Base-by-base conservation (phyloP, 1,284 basidiomycete genomes). In the Stygiomarasmius scandens region DNA sequence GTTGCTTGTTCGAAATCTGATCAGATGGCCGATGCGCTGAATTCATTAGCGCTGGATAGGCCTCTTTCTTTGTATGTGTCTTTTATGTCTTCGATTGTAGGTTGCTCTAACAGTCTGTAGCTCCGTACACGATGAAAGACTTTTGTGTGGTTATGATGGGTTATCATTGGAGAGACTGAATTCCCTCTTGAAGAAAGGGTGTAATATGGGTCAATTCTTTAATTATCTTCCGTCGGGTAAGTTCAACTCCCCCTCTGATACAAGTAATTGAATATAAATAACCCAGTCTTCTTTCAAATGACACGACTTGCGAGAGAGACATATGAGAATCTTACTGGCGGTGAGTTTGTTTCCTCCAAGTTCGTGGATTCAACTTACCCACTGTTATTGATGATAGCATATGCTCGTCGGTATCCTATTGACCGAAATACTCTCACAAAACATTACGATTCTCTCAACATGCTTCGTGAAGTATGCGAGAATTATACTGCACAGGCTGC, bases 321-420 rank as follows among this genome's bases (percentile, higher is more conserved):
- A 16, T 43, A 24, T 8, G 55, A 57, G 20, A 52, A 48, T 52
- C 29, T 57, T 10, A 52, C 32, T 23, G 50, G 55, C 46, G 43
- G 55, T 52, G 11, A 47, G 55, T 52, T 6, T 23, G 20, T 38
- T 12, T 6, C 12, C 12, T 5, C 6, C 29, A 32, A 22, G 46
- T 12, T 12, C 12, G 29, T 6, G 29, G 29, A 19, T 16, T 25
- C 20, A 8, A n/a, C n/a, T n/a, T 27, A n/a, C 8, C 19, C 19
- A 9, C 52, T 16, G 3, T 3, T 20, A 19, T 16, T 24, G 11
- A 16, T 41, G 11, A 9, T 27, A 57, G 55, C 50, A 6, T 57
- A 46, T 32, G 50, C 55, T 23, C 49, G 50, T 24, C 32, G 50
- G 3, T 43, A 52, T 24, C 49, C 50, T 2, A 49, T 57, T n/a